Percentiles rank a stretch among this genome's conserved stretches.
Conservation (phyloP, 164 flowering plant species). For the Vitis vinifera region ASM3070453v1 NC_081821.1:3952501-3953000, state of each 20-base stretch:
- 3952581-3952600: background rate
- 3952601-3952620: constrained; percentile 59
- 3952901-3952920: constrained; percentile 93
- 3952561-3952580: too few relatives aligned
- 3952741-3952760: constrained; percentile 93
- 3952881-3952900: constrained; percentile 99
- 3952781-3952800: background rate
- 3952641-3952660: constrained; percentile 74
- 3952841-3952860: constrained; percentile 87
- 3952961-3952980: constrained; percentile 85
- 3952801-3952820: background rate
- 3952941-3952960: constrained; percentile 91
- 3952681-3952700: constrained; percentile 81
- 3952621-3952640: constrained; percentile 79
- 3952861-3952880: constrained; percentile 97
- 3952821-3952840: constrained; percentile 1
- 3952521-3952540: background rate
- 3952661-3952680: constrained; percentile 83
- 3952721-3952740: constrained; percentile 80
- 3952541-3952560: background rate
- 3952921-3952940: constrained; percentile 84
- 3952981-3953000: constrained; percentile 92
- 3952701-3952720: constrained; percentile 97
- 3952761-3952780: constrained; percentile 87
- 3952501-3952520: background rate